These are phyloP conservation scores for Aspergillus caelatus DNA, from an alignment of 2,329 filamentous ascomycete species.

Conservation along the genomic window DNA sequence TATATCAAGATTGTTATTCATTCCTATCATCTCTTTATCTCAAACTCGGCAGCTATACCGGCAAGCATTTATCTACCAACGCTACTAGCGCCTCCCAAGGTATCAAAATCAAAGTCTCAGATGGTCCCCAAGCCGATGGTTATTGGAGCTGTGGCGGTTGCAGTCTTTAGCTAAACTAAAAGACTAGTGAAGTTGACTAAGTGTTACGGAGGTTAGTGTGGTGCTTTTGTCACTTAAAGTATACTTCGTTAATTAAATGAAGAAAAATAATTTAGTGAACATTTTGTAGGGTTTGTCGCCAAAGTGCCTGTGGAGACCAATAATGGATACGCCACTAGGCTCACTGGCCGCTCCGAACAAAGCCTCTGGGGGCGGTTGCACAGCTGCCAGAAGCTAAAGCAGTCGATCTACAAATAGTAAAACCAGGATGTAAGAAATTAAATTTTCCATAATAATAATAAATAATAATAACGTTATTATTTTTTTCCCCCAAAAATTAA, in stretches of 20 bases:
- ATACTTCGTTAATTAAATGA: slow-evolving; percentile 1
- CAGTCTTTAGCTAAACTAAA: slow-evolving; percentile 13
- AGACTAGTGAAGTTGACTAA: slow-evolving; percentile 14
- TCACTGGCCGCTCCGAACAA: slow-evolving; percentile 14
- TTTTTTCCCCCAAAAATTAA: neutral
- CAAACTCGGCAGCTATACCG: neutral
- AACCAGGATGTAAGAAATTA: slow-evolving; percentile 7
- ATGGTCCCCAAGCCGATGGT: slow-evolving; percentile 13
- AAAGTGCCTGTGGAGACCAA: slow-evolving; percentile 15
- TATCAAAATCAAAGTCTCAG: slow-evolving; percentile 1
- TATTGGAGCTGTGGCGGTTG: slow-evolving; percentile 18
- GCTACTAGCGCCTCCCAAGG: neutral
- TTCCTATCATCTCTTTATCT: neutral
- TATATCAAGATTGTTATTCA: neutral
- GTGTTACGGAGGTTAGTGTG: slow-evolving; percentile 7
- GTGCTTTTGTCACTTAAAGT: slow-evolving; percentile 19
- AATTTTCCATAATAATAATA: slow-evolving; percentile 1
- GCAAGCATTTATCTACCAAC: slow-evolving; percentile 5
- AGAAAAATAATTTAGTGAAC: slow-evolving; percentile 3
- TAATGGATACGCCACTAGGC: slow-evolving; percentile 15
- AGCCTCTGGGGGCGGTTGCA: slow-evolving; percentile 12
- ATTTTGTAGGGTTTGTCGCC: neutral
- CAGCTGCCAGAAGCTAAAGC: slow-evolving; percentile 7
- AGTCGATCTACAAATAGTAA: slow-evolving; percentile 22
- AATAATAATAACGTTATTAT: slow-evolving; percentile 5